These are phyloP conservation scores for Lachancea cidri DNA, from an alignment of 805 yeast genomes.

Conservation along the genomic window DNA sequence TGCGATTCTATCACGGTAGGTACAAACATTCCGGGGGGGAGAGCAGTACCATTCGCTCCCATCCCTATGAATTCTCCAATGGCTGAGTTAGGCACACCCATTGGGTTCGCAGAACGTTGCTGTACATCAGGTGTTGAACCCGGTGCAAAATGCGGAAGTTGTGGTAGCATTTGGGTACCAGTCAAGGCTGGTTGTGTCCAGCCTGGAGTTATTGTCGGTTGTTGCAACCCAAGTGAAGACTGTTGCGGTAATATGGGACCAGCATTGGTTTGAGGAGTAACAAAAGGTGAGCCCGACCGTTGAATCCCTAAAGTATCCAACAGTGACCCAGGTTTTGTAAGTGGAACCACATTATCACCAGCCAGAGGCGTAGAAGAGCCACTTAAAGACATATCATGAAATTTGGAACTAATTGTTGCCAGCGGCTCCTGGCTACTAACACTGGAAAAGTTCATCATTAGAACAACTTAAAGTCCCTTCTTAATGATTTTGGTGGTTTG, in stretches of 20 bases:
- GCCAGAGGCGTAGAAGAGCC: slow-evolving; percentile 11
- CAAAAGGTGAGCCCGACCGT: slow-evolving; percentile 22
- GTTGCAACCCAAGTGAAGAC: slow-evolving; percentile 10
- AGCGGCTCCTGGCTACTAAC: slow-evolving; percentile 13
- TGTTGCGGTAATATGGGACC: slow-evolving; percentile 2
- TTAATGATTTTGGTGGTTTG: not conserved
- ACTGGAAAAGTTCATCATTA: slow-evolving; percentile 12
- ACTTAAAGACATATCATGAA: slow-evolving; percentile 13
- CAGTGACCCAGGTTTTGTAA: slow-evolving; percentile 21
- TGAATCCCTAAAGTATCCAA: slow-evolving; percentile 27
- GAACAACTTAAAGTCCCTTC: not conserved
- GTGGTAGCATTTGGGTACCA: not conserved
- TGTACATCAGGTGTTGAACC: not conserved
- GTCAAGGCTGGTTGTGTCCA: slow-evolving; percentile 5
- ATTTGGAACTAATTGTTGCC: slow-evolving; percentile 18
- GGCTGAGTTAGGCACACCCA: slow-evolving; percentile 1
- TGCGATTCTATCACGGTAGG: slow-evolving; percentile 41
- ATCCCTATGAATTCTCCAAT: not conserved
- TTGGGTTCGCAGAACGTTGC: not conserved
- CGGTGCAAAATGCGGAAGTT: not conserved
- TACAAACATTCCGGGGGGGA: slow-evolving; percentile 13
- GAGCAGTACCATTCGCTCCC: not conserved
- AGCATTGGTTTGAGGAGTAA: not conserved
- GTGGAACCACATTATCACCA: slow-evolving; percentile 9
- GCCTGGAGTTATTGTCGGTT: slow-evolving; percentile 7